phyloP scores from a whole-genome alignment of 2,329 filamentous ascomycete genomes.

The Teratosphaeria nubilosa region DNA sequence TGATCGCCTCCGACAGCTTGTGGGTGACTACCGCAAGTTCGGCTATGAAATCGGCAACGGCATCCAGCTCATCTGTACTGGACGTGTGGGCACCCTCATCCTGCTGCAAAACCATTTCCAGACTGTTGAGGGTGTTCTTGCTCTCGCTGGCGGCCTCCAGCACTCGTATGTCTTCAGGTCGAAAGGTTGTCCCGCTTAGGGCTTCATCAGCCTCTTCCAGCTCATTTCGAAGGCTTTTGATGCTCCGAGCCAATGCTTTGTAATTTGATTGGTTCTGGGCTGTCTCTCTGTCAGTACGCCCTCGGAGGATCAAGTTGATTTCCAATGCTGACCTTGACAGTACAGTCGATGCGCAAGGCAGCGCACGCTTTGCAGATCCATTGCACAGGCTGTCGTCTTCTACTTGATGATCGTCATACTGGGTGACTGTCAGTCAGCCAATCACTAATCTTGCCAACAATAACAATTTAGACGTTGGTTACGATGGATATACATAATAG shows the following conservation, averaged over 20 bases:
- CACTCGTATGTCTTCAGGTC: conserved; percentile 1
- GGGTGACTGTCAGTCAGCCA: not conserved
- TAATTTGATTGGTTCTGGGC: conserved; percentile 7
- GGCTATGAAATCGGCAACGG: not conserved
- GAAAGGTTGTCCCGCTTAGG: conserved; percentile 2
- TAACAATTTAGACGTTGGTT: too few relatives aligned
- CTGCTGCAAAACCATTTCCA: conserved; percentile 6
- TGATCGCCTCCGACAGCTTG: not conserved
- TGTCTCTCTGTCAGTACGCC: not conserved
- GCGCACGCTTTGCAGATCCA: conserved; percentile 1
- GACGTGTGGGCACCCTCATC: not conserved
- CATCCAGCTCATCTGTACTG: not conserved
- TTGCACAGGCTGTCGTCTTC: not conserved
- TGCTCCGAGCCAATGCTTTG: conserved; percentile 4
- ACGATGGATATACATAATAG: too few relatives aligned
- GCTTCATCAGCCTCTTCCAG: conserved; percentile 12
- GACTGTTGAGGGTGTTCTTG: conserved; percentile 5
- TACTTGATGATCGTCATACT: not conserved
- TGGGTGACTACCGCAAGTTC: not conserved
- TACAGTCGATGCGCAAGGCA: conserved; percentile 8
- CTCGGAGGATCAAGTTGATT: not conserved
- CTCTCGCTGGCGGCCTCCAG: conserved; percentile 4
- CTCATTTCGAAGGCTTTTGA: conserved; percentile 10
- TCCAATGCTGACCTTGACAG: conserved; percentile 6
- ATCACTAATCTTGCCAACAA: not conserved